A percentile compares a stretch with the other conserved stretches of the same genome.
phyloP scores from a whole-genome alignment of 345 rosid species.

The Melaleuca quinquenervia region DNA sequence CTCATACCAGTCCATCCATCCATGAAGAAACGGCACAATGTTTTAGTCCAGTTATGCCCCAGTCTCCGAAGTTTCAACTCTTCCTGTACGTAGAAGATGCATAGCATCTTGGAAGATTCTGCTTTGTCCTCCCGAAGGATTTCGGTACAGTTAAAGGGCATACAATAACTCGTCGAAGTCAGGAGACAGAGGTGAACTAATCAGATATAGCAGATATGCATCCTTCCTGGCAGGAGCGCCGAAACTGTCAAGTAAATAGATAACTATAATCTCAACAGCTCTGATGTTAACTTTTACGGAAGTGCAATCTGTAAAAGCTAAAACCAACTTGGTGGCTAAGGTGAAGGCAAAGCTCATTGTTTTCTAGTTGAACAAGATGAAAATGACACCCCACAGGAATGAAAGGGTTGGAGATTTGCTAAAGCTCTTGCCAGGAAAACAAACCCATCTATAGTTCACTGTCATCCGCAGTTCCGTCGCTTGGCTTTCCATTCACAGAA shows the following conservation, averaged over 20 bases:
- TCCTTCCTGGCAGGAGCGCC: not conserved
- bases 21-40: not conserved
- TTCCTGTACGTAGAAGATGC: not conserved
- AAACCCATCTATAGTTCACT: slow-evolving; percentile 27
- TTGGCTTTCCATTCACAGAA: slow-evolving; percentile 62
- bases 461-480: slow-evolving; percentile 8
- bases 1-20: not conserved
- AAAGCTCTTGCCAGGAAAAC: not conserved
- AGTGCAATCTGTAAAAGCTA: not conserved
- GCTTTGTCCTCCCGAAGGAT: not conserved
- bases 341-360: not conserved
- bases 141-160: not conserved
- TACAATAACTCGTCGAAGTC: not conserved
- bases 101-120: not conserved
- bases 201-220: not conserved
- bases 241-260: not conserved
- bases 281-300: not conserved
- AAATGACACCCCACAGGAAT: not conserved
- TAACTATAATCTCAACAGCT: not conserved
- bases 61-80: not conserved
- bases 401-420: not conserved
- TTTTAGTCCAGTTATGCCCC: not conserved
- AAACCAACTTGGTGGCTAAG: not conserved
- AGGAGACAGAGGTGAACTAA: not conserved
- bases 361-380: not conserved